Base-by-base conservation (phyloP, 2,329 filamentous ascomycete species). In the Xylaria arbuscula region DNA sequence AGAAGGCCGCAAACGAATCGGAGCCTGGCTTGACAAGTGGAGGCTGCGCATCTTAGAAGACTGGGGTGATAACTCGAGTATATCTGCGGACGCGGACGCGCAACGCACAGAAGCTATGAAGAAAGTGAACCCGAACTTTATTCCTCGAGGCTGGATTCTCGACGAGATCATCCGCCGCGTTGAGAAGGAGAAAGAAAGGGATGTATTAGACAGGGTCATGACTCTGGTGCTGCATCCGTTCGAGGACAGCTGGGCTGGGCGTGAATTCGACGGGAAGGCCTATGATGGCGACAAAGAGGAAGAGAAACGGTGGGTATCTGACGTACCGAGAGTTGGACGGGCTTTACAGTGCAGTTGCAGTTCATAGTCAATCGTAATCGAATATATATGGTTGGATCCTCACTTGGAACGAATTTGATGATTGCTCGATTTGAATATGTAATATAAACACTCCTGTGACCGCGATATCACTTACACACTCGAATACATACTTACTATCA, bases 281-380 rank as follows among this genome's bases (percentile, higher is more conserved):
- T 84, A 87, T 83, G 73, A 83, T 66, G 87, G 88, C 65, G 84
- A 96, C 71, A 83, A 82, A 61, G 88, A 89, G 17, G 93, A 97
- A 77, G 95, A 97, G 79, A 85, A 90, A 73, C 85, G 94, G 70
- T 97, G 93, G 84, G 93, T 90, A 73, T 91, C 92, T 1, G 94
- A 98, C 81, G 93, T 97, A 63, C 95, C 95, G 0, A 89, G 87
- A 77, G 85, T 85, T 54, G 89, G 90, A 80, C 88, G 93, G 73
- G 92, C 92, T 40, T 89, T 97, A 88, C 95, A 98, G 83, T 98
- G 96, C 80, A 97, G 93, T 78, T 99, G 96, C 81, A 97, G 93
- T 78, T 98, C 95, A 28, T 97, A 64, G 40, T 55, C 19, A 32
- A 51, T 24, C 7, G n/a, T 32, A 28, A 45, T 32, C 36, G 22